Evolutionary conservation across 2,329 filamentous ascomycete species (phyloP).

Genomic region (Ilyonectria mors-panacis): DNA sequence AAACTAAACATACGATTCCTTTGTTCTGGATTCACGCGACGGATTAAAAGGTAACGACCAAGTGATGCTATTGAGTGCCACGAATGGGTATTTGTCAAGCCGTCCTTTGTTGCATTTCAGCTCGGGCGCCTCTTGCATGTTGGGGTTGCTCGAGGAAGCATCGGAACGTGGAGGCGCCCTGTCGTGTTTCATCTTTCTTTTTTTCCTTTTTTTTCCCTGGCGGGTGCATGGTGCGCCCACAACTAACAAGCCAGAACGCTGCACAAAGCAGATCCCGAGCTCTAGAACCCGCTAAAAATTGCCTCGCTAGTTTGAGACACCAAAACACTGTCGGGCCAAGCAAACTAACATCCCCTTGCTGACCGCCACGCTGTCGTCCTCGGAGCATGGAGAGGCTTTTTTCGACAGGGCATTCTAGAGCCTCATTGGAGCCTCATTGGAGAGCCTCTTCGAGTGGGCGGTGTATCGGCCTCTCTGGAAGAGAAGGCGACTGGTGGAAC

Average conservation of each 20-base stretch:
- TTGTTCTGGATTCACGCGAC: slow-evolving; percentile 2
- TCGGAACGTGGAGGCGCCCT: slow-evolving; percentile 22
- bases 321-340: neutral
- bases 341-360: neutral
- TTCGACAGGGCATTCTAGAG: neutral
- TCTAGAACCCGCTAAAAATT: neutral
- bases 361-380: neutral
- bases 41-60: neutral
- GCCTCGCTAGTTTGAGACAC: neutral
- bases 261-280: slow-evolving; percentile 10
- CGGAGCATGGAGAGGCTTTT: neutral
- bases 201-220: slow-evolving; percentile 21
- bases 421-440: neutral
- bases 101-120: slow-evolving; percentile 11
- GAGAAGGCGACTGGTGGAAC: slow-evolving; percentile 8
- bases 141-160: slow-evolving; percentile 28
- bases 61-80: slow-evolving; percentile 5
- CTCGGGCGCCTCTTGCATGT: slow-evolving; percentile 12
- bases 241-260: slow-evolving; percentile 13
- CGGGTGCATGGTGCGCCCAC: slow-evolving; percentile 18
- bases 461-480: slow-evolving; percentile 3
- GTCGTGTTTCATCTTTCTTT: slow-evolving; percentile 34
- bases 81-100: slow-evolving; percentile 3
- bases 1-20: neutral
- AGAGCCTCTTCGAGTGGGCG: neutral